phyloP scores from a whole-genome alignment of 169 alveolate species.

The Plasmodium knowlesi region DNA sequence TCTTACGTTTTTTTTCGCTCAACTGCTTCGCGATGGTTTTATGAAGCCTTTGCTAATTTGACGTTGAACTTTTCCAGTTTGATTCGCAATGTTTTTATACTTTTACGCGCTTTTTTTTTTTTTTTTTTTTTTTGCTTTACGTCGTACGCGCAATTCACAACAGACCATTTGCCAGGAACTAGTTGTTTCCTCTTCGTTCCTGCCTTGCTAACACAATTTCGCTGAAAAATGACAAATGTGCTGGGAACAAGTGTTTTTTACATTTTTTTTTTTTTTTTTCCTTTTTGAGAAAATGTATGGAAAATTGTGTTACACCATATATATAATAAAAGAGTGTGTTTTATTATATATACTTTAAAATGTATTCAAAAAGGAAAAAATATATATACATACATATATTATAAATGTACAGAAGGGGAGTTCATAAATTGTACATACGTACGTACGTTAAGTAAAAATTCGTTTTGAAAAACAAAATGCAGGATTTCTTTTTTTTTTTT shows the following conservation, averaged over 20 bases:
- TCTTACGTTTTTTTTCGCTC: background rate
- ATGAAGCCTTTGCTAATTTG: background rate
- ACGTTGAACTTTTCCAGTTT: background rate
- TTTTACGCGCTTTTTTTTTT: background rate
- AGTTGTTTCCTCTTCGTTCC: background rate
- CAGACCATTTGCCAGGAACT: background rate
- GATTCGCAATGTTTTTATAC: background rate
- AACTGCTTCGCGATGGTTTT: background rate
- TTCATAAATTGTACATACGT: conserved; percentile 1
- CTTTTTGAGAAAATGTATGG: background rate
- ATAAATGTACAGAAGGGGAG: background rate
- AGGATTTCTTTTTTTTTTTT: conserved; percentile 1
- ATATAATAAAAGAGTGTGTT: background rate
- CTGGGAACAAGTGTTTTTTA: background rate
- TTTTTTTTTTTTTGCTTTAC: too few species aligned
- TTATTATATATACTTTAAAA: background rate
- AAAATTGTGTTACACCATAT: background rate
- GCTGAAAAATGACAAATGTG: background rate
- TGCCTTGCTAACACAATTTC: background rate
- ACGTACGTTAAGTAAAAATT: background rate
- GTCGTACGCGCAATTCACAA: background rate
- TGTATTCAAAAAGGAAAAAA: background rate
- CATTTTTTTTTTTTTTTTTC: background rate
- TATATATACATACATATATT: background rate
- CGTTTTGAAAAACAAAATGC: background rate